Evolutionary conservation across 2,329 filamentous ascomycete genomes (phyloP).

Genomic region (Talaromyces rugulosus): DNA sequence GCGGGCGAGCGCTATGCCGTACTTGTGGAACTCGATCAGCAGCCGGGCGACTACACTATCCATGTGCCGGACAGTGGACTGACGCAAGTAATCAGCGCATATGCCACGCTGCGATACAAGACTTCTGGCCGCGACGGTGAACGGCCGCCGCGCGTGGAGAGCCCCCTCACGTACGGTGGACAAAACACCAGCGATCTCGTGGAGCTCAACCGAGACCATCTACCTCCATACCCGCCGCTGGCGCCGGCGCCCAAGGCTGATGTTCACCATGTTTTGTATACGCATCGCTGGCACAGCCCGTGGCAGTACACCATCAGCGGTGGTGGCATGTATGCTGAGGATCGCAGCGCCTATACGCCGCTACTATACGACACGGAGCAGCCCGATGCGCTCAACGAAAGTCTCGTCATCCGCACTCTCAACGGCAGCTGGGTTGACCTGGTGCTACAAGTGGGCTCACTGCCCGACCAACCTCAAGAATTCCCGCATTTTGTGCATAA

Average conservation of each 20-base stretch:
- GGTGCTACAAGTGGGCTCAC: constrained; percentile 41
- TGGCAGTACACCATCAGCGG: constrained; percentile 50
- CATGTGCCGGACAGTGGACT: constrained; percentile 48
- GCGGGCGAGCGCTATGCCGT: constrained; percentile 39
- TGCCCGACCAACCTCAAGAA: constrained; percentile 48
- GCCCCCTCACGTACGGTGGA: constrained; percentile 47
- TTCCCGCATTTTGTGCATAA: constrained; percentile 61
- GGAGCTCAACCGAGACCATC: constrained; percentile 40
- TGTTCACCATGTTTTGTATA: constrained; percentile 41
- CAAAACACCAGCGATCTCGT: constrained; percentile 37
- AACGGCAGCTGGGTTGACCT: constrained; percentile 54
- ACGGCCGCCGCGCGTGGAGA: constrained; percentile 4
- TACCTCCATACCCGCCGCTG: constrained; percentile 48
- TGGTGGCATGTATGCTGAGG: constrained; percentile 41
- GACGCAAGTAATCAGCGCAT: constrained; percentile 54
- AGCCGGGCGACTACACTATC: constrained; percentile 50
- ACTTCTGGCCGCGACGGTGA: constrained; percentile 14
- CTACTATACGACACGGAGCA: constrained; percentile 45
- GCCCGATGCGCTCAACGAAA: constrained; percentile 28
- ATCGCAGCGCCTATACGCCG: constrained; percentile 39
- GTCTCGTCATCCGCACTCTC: constrained; percentile 48
- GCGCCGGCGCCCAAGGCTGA: constrained; percentile 42
- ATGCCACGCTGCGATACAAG: constrained; percentile 46
- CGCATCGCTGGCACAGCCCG: constrained; percentile 22
- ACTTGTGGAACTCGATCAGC: constrained; percentile 41